A percentile compares a stretch with the other conserved stretches of the same genome.
Conservation (phyloP, 306 rosid species). For the Oxytropis ochrocephala region DNA sequence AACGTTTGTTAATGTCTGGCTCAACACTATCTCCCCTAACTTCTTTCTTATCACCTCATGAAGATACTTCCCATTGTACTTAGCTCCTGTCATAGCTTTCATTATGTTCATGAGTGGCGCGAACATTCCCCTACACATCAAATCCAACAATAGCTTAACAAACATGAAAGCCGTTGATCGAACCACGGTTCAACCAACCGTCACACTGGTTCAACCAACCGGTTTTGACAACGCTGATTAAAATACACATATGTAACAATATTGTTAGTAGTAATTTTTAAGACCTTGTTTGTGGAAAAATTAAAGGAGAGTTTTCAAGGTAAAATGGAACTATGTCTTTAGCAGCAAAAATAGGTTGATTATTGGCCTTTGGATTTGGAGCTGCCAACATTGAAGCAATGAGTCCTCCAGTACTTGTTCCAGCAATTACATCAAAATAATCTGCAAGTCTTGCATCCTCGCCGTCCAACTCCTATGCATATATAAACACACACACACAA, state of each 20-base stretch:
- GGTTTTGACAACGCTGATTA: too few species aligned
- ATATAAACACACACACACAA: not conserved
- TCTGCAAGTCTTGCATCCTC: conserved; percentile 31
- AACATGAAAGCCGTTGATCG: too few species aligned
- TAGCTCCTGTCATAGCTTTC: conserved; percentile 23
- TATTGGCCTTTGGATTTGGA: conserved; percentile 6
- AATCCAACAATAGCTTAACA: not conserved
- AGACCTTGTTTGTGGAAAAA: conserved; percentile 23
- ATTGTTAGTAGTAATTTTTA: too few species aligned
- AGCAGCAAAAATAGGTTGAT: conserved; percentile 32
- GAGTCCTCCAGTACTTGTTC: conserved; percentile 36
- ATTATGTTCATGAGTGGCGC: not conserved
- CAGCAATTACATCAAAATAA: conserved; percentile 35
- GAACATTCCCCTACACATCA: conserved; percentile 22
- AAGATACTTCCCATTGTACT: conserved; percentile 24
- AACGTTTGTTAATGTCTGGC: conserved; percentile 27
- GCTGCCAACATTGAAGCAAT: conserved; percentile 28
- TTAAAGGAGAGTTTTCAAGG: not conserved
- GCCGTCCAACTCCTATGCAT: conserved; percentile 12
- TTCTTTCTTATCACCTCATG: not conserved
- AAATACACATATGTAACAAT: too few species aligned
- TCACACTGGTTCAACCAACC: too few species aligned
- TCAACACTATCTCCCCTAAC: not conserved
- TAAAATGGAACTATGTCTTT: conserved; percentile 22
- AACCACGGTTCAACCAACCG: too few species aligned